Percentiles rank a stretch among this genome's conserved stretches.
phyloP scores from a whole-genome alignment of 2,329 filamentous ascomycete species.

The Fusarium sp. region DNA sequence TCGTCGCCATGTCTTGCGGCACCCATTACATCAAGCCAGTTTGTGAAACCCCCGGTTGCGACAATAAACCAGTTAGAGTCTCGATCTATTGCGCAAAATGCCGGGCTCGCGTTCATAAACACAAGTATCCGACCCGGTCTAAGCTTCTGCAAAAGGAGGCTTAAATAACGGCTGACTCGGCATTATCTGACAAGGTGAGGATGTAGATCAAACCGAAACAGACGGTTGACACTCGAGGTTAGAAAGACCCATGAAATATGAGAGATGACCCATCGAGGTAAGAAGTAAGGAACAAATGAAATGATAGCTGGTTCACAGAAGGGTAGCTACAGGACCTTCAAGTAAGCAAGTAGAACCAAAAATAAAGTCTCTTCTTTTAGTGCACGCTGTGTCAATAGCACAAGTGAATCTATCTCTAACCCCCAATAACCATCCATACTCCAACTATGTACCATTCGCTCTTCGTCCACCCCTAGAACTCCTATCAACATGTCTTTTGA shows the following conservation, averaged over 20 bases:
- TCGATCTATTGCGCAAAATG: not conserved
- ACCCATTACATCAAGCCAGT: not conserved
- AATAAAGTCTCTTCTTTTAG: constrained; percentile 24
- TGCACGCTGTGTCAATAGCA: constrained; percentile 31
- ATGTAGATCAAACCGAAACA: not conserved
- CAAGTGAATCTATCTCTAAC: constrained; percentile 24
- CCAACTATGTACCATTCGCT: constrained; percentile 68
- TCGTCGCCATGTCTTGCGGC: constrained; percentile 5
- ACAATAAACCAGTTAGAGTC: not conserved
- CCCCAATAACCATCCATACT: not conserved
- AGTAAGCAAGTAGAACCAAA: not conserved
- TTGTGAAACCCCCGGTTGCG: not conserved
- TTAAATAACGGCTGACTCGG: not conserved
- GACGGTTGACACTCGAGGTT: not conserved
- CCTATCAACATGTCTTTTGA: constrained; percentile 85
- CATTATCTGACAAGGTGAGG: not conserved
- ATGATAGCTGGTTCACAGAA: not conserved
- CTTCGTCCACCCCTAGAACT: constrained; percentile 86
- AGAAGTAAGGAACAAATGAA: too few species aligned
- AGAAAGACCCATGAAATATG: not conserved
- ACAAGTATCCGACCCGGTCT: not conserved
- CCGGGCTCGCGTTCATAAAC: not conserved
- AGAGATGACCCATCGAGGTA: not conserved
- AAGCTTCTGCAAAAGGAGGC: not conserved
- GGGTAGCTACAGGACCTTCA: not conserved